Percentiles rank a stretch among this genome's conserved stretches.
Conservation (phyloP, 352 stramenopile species). For the Pythium biforme region DNA sequence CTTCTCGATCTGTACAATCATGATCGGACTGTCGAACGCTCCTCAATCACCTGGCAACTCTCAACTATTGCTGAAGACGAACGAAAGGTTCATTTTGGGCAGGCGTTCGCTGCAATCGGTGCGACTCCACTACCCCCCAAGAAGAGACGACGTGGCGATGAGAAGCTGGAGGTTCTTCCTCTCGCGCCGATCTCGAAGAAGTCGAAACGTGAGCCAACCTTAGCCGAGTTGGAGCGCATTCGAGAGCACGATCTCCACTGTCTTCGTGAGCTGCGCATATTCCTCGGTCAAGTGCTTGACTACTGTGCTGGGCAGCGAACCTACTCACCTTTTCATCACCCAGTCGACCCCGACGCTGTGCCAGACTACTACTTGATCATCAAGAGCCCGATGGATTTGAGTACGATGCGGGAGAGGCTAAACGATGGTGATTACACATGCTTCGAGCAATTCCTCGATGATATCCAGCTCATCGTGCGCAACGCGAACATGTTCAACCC, state of each 20-base stretch:
- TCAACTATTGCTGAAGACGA: conserved; percentile 27
- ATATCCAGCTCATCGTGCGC: conserved; percentile 86
- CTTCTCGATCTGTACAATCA: conserved; percentile 61
- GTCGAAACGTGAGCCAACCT: conserved; percentile 28
- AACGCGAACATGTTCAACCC: conserved; percentile 92
- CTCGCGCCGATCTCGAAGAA: conserved; percentile 49
- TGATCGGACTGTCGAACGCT: conserved; percentile 38
- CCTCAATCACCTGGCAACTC: conserved; percentile 50
- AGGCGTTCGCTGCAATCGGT: conserved; percentile 56
- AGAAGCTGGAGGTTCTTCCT: conserved; percentile 54
- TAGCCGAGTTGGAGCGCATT: conserved; percentile 41
- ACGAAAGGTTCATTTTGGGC: conserved; percentile 56
- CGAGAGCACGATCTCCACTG: conserved; percentile 81
- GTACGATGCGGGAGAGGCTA: conserved; percentile 86
- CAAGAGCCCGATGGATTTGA: conserved; percentile 85
- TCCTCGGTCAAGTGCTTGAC: conserved; percentile 80
- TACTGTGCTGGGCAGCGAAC: conserved; percentile 72
- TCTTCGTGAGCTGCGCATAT: conserved; percentile 86
- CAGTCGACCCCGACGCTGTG: conserved; percentile 74
- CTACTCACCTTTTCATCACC: conserved; percentile 69
- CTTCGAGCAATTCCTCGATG: conserved; percentile 85
- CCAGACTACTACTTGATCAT: conserved; percentile 91
- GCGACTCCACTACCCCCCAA: conserved; percentile 38
- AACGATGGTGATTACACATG: conserved; percentile 89
- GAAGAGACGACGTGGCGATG: conserved; percentile 16